Conservation (phyloP, 805 yeast species). For the Wickerhamiella brachini region DNA sequence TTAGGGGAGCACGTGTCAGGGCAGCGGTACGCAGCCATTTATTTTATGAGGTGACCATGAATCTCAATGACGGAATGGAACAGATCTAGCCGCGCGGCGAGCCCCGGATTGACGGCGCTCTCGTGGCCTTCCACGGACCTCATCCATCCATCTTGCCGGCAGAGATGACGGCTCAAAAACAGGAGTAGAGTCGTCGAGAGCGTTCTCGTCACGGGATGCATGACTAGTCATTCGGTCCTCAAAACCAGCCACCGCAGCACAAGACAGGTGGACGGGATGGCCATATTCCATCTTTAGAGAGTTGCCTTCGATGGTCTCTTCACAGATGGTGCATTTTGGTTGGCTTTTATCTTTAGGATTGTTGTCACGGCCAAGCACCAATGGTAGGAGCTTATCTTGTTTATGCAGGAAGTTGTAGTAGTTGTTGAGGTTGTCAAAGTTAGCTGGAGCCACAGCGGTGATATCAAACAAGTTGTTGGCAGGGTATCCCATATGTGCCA, state of each 20-base stretch:
- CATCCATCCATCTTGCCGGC: neutral
- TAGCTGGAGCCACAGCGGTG: neutral
- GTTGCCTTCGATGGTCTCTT: neutral
- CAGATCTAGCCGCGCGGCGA: neutral
- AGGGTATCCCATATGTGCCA: neutral
- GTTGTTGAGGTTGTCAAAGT: neutral
- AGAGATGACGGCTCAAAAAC: neutral
- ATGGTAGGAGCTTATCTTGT: neutral
- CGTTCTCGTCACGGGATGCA: neutral
- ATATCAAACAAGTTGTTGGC: neutral
- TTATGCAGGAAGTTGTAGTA: neutral
- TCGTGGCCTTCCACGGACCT: neutral
- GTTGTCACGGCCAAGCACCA: neutral
- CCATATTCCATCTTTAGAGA: neutral
- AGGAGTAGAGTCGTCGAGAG: neutral
- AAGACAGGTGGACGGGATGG: neutral
- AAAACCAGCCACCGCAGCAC: neutral
- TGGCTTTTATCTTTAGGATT: too few relatives aligned
- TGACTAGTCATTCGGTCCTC: neutral
- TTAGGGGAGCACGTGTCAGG: too few relatives aligned
- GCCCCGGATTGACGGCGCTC: neutral
- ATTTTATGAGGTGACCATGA: too few relatives aligned
- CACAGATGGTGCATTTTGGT: neutral
- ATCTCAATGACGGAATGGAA: neutral
- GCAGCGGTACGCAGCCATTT: too few relatives aligned